A percentile compares a stretch with the other conserved stretches of the same genome.
Conservation (phyloP, 805 yeast genomes). For the Saccharomycopsis selenospora region DNA sequence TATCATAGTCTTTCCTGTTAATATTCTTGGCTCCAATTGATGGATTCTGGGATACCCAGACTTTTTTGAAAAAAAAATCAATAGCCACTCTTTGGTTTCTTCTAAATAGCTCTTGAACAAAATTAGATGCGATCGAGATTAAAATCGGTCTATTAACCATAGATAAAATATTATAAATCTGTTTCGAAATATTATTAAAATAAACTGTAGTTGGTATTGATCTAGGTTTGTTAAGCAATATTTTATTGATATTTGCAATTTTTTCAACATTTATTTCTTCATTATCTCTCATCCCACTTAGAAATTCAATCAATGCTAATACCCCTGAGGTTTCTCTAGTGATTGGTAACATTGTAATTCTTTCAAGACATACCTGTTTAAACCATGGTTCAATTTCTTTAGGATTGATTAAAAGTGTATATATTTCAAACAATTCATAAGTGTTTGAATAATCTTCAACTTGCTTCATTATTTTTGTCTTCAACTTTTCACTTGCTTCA, state of each 20-base stretch:
- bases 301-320: constrained; percentile 62
- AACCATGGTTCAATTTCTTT: constrained; percentile 36
- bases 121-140: constrained; percentile 47
- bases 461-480: constrained; percentile 21
- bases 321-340: constrained; percentile 62
- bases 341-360: constrained; percentile 48
- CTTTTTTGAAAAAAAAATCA: constrained; percentile 50
- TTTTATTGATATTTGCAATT: constrained; percentile 57
- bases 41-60: constrained; percentile 44
- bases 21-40: background rate
- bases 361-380: constrained; percentile 38
- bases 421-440: constrained; percentile 54
- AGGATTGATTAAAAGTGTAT: constrained; percentile 44
- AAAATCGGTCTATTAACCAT: constrained; percentile 55
- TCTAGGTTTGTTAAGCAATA: constrained; percentile 59
- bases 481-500: constrained; percentile 2
- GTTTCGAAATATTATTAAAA: constrained; percentile 52
- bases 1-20: constrained; percentile 24
- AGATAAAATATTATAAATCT: constrained; percentile 52
- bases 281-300: constrained; percentile 67
- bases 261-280: constrained; percentile 63
- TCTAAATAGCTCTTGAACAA: constrained; percentile 44
- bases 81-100: constrained; percentile 42
- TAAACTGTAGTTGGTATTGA: constrained; percentile 41
- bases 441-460: constrained; percentile 50